A percentile compares a stretch with the other conserved stretches of the same genome.
Evolutionary conservation across 2,329 filamentous ascomycete species (phyloP).

Genomic region (Fusarium mangiferae): DNA sequence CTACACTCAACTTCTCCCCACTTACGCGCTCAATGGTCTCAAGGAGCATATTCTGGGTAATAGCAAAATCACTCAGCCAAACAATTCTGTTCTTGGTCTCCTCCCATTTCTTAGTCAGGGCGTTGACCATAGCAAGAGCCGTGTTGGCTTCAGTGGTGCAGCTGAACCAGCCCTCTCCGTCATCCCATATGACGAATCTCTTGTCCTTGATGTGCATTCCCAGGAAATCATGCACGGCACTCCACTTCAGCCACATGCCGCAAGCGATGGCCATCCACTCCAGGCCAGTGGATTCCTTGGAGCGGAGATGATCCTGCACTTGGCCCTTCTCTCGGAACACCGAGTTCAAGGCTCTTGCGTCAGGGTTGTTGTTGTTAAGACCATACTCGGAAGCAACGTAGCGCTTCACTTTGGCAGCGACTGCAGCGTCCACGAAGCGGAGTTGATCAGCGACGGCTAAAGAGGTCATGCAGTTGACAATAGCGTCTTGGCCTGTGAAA

Average conservation of each 20-base stretch:
- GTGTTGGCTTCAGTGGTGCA: slow-evolving; percentile 8
- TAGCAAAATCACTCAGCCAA: slow-evolving; percentile 8
- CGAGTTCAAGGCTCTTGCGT: neutral
- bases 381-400: slow-evolving; percentile 6
- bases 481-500: neutral
- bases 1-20: neutral
- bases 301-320: slow-evolving; percentile 8
- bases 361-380: slow-evolving; percentile 11
- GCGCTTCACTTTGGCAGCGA: neutral
- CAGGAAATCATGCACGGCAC: neutral
- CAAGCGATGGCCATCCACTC: slow-evolving; percentile 18
- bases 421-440: slow-evolving; percentile 2
- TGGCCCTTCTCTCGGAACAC: slow-evolving; percentile 13
- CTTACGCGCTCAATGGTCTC: neutral
- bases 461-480: slow-evolving; percentile 13
- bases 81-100: slow-evolving; percentile 8
- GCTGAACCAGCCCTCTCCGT: slow-evolving; percentile 11
- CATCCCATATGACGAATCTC: slow-evolving; percentile 5
- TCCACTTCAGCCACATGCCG: slow-evolving; percentile 19
- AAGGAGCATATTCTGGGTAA: slow-evolving; percentile 5
- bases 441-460: slow-evolving; percentile 6
- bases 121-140: neutral
- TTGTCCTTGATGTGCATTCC: slow-evolving; percentile 20
- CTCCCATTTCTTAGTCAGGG: slow-evolving; percentile 4
- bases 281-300: neutral